Percentiles rank a stretch among this genome's conserved stretches.
Evolutionary conservation across 2,329 filamentous ascomycete genomes (phyloP).

Genomic region (Tympanopsis confertula): DNA sequence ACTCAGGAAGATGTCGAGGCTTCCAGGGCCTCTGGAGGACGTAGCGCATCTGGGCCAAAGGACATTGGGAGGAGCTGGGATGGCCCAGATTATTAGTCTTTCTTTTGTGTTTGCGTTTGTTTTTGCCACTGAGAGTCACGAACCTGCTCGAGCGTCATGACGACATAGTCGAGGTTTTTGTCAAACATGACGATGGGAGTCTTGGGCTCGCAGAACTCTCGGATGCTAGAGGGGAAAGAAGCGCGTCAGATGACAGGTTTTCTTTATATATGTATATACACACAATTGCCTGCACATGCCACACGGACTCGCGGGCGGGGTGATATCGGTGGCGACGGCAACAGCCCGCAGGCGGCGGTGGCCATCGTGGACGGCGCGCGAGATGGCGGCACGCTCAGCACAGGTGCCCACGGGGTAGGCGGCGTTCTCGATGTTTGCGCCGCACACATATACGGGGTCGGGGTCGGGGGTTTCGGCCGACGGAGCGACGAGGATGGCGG

Average conservation of each 20-base stretch:
- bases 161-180: constrained; percentile 61
- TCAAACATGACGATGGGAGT: constrained; percentile 89
- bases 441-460: constrained; percentile 41
- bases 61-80: neutral
- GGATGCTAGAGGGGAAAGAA: constrained; percentile 38
- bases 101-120: no score
- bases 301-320: constrained; percentile 63
- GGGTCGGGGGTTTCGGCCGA: constrained; percentile 25
- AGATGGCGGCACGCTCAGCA: constrained; percentile 83
- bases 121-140: neutral
- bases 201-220: constrained; percentile 59
- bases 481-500: constrained; percentile 55
- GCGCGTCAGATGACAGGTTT: constrained; percentile 5
- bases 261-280: constrained; percentile 17
- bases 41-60: no score
- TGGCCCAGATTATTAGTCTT: no score
- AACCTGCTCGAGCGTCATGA: constrained; percentile 58
- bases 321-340: constrained; percentile 73
- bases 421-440: constrained; percentile 89
- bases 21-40: no score
- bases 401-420: constrained; percentile 90
- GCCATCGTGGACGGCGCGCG: constrained; percentile 59
- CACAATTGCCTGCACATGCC: constrained; percentile 94
- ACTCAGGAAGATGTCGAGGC: no score
- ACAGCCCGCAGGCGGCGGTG: constrained; percentile 56